Evolutionary conservation across 1,139 yeast species (phyloP), one percentile per base, ranked within the genome.

Genomic region (Arxiozyma telluris): DNA sequence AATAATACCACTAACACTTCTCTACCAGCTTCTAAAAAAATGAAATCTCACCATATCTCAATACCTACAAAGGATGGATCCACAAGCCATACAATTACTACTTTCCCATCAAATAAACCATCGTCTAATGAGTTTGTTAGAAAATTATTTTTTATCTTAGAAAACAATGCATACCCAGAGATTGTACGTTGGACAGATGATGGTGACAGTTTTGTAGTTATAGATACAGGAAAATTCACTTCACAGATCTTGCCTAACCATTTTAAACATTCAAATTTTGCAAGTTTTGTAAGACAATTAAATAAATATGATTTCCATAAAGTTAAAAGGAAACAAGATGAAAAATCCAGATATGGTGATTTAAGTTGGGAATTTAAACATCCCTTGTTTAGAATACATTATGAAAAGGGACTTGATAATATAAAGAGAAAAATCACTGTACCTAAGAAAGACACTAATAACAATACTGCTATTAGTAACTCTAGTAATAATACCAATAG

Each of bases 241-340:
- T 86, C 84, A 58, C 74, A 77, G 52, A 86, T 93, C 38, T 75
- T 93, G 56, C 98, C 98, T 11, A 85, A 84, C 64, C 91, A 89
- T 70, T 93, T 90, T 75, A 93, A 93, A 70, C 98, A 93, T 70
- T 86, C 88, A 61, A 91, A 93, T 70, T 91, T 93, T 72, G 91
- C 98, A 34, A 83, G 94, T 58, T 93, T 93, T 76, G 98, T 93
- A 17, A 80, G 98, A 55, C 98, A 93, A 68, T 77, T 93, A 65
- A 93, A 93, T 71, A 93, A 93, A 96, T 93, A 93, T 67, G 98
- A 98, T 43, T 93, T 96, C 90, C 98, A 93, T 72, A 93, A 93
- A 71, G 93, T 93, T 8, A 73, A 73, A 57, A 63, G 69, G 55
- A 71, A 76, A 34, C 73, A 70, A 43, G 76, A 71, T 68, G 74